These are phyloP conservation scores for Handroanthus guayacan DNA, from an alignment of 257 asterid genomes.

Conservation along the genomic window DNA sequence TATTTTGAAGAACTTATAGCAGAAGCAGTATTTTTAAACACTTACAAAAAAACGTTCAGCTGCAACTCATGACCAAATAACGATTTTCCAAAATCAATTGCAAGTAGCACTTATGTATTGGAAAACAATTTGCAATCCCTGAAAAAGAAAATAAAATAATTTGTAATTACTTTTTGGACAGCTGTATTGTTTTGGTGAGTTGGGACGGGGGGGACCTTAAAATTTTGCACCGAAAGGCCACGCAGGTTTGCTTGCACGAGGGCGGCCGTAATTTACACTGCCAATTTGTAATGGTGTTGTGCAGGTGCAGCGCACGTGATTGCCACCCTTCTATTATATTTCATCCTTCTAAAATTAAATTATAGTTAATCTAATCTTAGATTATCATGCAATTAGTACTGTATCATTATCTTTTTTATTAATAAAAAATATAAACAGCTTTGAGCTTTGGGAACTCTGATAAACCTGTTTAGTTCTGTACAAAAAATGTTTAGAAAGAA, in stretches of 20 bases:
- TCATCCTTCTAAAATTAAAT: not conserved
- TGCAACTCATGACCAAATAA: no score
- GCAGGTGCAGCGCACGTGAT: slow-evolving; percentile 39
- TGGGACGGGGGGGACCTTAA: no score
- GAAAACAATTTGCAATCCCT: no score
- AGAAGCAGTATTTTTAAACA: no score
- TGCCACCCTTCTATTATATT: not conserved
- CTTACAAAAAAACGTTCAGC: no score
- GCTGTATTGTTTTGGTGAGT: slow-evolving; percentile 57
- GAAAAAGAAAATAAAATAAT: no score
- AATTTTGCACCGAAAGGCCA: slow-evolving; percentile 9
- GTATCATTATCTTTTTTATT: not conserved
- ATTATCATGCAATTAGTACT: not conserved
- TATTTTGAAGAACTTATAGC: no score
- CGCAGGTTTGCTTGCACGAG: slow-evolving; percentile 48
- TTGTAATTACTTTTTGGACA: slow-evolving; percentile 25
- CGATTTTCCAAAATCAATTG: not conserved
- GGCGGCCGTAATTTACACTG: slow-evolving; percentile 28
- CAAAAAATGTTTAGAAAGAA: not conserved
- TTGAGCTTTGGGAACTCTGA: slow-evolving; percentile 37
- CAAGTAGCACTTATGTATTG: no score
- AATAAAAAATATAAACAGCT: slow-evolving; percentile 35
- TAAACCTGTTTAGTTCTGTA: slow-evolving; percentile 21
- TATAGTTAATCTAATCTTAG: no score
- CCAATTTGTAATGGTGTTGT: not conserved